These are phyloP conservation scores for Sporothrix euskadiensis DNA, from an alignment of 2,329 filamentous ascomycete genomes.

Conservation along the genomic window DNA sequence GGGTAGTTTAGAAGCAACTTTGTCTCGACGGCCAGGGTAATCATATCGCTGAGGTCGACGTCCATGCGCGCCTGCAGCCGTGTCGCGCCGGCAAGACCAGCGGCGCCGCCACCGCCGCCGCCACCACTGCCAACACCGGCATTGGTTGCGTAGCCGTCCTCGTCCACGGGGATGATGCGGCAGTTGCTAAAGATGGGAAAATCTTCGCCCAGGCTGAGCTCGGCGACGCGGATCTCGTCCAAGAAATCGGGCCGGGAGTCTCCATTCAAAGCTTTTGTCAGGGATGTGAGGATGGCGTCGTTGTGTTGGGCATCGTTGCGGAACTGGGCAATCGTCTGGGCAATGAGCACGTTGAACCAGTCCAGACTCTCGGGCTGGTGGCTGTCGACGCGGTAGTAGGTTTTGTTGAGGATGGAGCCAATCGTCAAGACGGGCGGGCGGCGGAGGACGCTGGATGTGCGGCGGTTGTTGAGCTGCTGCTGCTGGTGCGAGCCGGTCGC, in stretches of 20 bases:
- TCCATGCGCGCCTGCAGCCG: constrained; percentile 93
- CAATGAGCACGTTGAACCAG: constrained; percentile 98
- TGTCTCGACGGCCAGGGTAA: constrained; percentile 92
- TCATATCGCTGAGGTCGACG: constrained; percentile 92
- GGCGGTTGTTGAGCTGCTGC: constrained; percentile 50
- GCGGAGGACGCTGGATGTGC: constrained; percentile 69
- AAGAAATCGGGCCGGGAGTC: constrained; percentile 83
- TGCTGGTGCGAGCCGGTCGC: constrained; percentile 47
- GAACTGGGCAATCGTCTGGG: constrained; percentile 95
- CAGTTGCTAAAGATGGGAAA: constrained; percentile 99
- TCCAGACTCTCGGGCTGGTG: constrained; percentile 96
- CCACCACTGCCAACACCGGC: constrained; percentile 4
- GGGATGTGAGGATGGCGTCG: constrained; percentile 80
- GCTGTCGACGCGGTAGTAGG: constrained; percentile 93
- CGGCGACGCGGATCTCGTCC: constrained; percentile 89
- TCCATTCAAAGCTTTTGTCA: constrained; percentile 87
- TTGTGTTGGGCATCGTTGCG: constrained; percentile 89
- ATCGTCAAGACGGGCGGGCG: constrained; percentile 77
- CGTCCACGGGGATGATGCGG: constrained; percentile 86
- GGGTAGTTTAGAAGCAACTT: constrained; percentile 94
- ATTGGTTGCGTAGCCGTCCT: constrained; percentile 57
- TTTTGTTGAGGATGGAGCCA: constrained; percentile 92
- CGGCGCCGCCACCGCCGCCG: constrained; percentile 38
- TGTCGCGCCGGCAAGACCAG: constrained; percentile 54
- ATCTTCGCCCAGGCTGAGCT: constrained; percentile 91